Percentiles rank a stretch among this genome's conserved stretches.
Evolutionary conservation across 768 basidiomycete species (phyloP).

Genomic region (Scleroderma citrinum): DNA sequence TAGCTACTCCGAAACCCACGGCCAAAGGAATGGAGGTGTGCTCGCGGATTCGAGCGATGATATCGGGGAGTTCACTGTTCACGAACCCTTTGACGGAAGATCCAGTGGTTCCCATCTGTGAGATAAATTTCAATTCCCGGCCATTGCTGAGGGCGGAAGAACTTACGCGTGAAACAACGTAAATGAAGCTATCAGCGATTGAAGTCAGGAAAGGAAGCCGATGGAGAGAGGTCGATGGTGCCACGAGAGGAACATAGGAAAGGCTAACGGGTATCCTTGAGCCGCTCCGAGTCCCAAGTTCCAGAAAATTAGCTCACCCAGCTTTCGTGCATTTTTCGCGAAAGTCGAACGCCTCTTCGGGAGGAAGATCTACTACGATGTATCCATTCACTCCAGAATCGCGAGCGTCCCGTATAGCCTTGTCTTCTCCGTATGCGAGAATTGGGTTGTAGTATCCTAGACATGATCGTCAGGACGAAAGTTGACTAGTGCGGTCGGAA

Average conservation of each 20-base stretch:
- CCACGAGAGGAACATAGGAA: conserved; percentile 92
- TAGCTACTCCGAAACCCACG: conserved; percentile 96
- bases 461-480: conserved; percentile 3
- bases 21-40: conserved; percentile 80
- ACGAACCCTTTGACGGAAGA: conserved; percentile 70
- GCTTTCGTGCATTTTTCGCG: conserved; percentile 78
- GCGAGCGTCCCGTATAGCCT: conserved; percentile 82
- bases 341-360: conserved; percentile 91
- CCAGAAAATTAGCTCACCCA: conserved; percentile 47
- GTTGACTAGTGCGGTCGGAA: not conserved
- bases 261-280: conserved; percentile 42
- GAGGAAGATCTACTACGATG: conserved; percentile 96
- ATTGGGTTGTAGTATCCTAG: conserved; percentile 97
- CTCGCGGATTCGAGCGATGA: conserved; percentile 77
- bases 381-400: conserved; percentile 95
- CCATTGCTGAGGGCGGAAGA: not conserved
- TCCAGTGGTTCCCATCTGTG: conserved; percentile 96
- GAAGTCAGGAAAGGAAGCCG: conserved; percentile 88
- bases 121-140: not conserved
- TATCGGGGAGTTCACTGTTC: conserved; percentile 73
- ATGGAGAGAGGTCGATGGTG: conserved; percentile 83
- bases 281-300: not conserved
- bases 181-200: conserved; percentile 97
- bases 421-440: conserved; percentile 92
- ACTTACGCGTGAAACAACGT: conserved; percentile 90